Evolutionary conservation across 306 rosid species (phyloP).

Genomic region (Ormosia semicastrata): DNA sequence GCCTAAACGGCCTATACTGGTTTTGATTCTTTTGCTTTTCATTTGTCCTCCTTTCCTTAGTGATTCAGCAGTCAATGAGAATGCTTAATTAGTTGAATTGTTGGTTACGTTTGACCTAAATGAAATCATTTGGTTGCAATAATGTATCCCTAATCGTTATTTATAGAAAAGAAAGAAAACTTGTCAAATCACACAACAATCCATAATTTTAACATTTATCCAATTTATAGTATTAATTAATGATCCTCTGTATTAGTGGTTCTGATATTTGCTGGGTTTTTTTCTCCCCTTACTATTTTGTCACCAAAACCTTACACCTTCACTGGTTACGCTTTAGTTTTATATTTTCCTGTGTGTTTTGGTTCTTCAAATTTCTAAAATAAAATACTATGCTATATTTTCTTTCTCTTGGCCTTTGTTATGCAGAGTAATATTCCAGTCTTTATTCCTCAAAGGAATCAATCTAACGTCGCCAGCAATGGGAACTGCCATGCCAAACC

Average conservation of each 20-base stretch:
- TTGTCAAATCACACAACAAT: not conserved
- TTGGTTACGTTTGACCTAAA: not conserved
- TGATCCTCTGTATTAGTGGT: not conserved
- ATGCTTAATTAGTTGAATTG: not conserved
- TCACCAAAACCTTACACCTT: not conserved
- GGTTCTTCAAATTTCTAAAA: not conserved
- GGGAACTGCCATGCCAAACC: slow-evolving; percentile 96
- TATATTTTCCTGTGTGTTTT: not conserved
- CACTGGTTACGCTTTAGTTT: not conserved
- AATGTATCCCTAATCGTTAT: not conserved
- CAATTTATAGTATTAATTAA: not conserved
- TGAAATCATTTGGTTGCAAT: not conserved
- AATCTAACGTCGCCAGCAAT: slow-evolving; percentile 76
- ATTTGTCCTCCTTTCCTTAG: not conserved
- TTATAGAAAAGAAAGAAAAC: not conserved
- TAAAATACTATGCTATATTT: not conserved
- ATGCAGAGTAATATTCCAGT: slow-evolving; percentile 70
- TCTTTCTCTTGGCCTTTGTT: not conserved
- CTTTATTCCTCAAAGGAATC: slow-evolving; percentile 66
- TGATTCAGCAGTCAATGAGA: not conserved
- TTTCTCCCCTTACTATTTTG: not conserved
- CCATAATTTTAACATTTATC: not conserved
- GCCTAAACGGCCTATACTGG: not conserved
- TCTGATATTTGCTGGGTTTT: not conserved
- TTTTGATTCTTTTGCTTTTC: too few relatives aligned